phyloP scores from a whole-genome alignment of 2,329 filamentous ascomycete genomes.

The Phyllosticta ampelicida region DNA sequence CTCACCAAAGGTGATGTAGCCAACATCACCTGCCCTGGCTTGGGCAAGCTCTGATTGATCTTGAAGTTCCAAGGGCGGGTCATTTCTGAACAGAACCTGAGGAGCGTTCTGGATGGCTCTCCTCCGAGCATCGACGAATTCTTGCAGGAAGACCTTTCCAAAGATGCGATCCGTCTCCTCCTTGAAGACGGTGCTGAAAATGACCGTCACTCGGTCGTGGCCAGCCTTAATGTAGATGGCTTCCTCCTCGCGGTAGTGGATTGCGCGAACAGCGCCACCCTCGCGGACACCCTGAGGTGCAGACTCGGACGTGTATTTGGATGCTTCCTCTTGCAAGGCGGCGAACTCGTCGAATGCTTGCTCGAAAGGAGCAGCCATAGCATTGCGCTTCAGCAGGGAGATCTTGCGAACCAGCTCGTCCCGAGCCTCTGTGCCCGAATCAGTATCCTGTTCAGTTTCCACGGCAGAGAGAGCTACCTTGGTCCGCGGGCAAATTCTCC shows the following conservation, averaged over 20 bases:
- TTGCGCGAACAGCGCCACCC: constrained; percentile 85
- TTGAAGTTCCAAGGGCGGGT: constrained; percentile 85
- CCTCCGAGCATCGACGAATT: constrained; percentile 92
- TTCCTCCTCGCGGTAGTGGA: constrained; percentile 98
- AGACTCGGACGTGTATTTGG: constrained; percentile 85
- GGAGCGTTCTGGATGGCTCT: constrained; percentile 97
- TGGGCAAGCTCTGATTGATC: constrained; percentile 68
- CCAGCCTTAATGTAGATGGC: constrained; percentile 98
- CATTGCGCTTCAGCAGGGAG: constrained; percentile 90
- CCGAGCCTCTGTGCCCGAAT: constrained; percentile 53
- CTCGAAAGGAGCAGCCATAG: constrained; percentile 97
- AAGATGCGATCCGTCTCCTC: constrained; percentile 97
- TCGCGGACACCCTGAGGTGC: constrained; percentile 84
- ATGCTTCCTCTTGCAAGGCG: constrained; percentile 73
- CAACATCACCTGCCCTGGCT: constrained; percentile 71
- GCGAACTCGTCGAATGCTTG: constrained; percentile 92
- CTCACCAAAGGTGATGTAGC: constrained; percentile 95
- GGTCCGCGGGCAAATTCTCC: constrained; percentile 70
- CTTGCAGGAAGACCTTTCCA: constrained; percentile 95
- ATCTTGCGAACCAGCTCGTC: constrained; percentile 82
- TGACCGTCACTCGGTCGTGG: constrained; percentile 94
- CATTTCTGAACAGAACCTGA: constrained; percentile 91
- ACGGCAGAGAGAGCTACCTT: constrained; percentile 41
- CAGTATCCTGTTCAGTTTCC: constrained; percentile 12
- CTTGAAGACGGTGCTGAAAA: constrained; percentile 95